phyloP scores from a whole-genome alignment of 2,329 filamentous ascomycete genomes.

The Phaeosphaeriaceae sp. region DNA sequence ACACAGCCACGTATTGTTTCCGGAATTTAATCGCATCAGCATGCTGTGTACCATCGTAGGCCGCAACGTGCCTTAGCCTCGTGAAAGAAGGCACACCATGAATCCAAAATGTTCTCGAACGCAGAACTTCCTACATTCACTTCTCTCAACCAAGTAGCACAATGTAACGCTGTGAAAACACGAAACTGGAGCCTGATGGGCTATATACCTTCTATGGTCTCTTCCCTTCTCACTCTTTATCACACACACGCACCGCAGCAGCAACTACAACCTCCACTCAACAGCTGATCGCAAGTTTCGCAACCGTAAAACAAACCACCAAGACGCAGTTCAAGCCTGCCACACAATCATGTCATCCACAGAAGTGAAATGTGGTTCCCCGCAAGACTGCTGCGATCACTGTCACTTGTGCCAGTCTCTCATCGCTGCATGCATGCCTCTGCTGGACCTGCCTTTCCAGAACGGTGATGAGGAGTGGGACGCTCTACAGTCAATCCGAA shows the following conservation, averaged over 20 bases:
- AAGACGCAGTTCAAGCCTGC: no score
- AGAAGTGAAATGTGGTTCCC: no score
- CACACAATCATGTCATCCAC: no score
- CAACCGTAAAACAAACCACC: not conserved
- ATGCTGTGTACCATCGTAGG: not conserved
- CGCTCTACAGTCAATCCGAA: not conserved
- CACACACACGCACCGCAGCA: not conserved
- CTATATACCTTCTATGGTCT: not conserved
- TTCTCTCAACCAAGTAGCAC: not conserved
- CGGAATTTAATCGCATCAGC: not conserved
- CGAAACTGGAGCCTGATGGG: not conserved
- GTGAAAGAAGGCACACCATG: not conserved
- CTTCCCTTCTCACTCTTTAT: not conserved
- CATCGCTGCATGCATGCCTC: not conserved
- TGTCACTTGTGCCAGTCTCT: not conserved
- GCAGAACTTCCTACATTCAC: not conserved
- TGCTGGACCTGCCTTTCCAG: not conserved
- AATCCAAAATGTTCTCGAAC: not conserved
- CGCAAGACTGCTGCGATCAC: no score
- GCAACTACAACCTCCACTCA: not conserved
- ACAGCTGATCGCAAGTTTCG: not conserved
- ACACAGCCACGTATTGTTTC: not conserved
- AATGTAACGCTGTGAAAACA: not conserved
- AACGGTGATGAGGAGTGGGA: not conserved
- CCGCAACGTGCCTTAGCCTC: not conserved